Percentiles rank a stretch among this genome's conserved stretches.
Conservation (phyloP, 1,284 basidiomycete genomes). For the Rhodotorula sp. region DNA sequence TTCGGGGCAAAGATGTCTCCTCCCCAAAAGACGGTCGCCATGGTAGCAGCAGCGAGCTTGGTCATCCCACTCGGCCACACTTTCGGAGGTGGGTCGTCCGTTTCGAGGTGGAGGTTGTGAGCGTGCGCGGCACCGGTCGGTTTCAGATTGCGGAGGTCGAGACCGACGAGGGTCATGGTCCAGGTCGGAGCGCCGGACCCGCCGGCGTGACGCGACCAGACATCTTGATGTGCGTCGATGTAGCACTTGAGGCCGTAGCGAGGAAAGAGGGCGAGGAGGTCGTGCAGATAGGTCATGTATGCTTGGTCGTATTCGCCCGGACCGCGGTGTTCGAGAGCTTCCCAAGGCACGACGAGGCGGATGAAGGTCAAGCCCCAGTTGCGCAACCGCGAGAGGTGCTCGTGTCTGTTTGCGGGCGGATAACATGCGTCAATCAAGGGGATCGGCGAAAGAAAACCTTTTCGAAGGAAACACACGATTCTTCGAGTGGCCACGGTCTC, state of each 20-base stretch:
- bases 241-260: slow-evolving; percentile 78
- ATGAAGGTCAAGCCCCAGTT: slow-evolving; percentile 51
- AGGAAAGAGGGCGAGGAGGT: slow-evolving; percentile 71
- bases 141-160: slow-evolving; percentile 59
- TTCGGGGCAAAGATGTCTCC: slow-evolving; percentile 80
- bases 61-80: slow-evolving; percentile 63
- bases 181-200: slow-evolving; percentile 56
- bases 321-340: slow-evolving; percentile 86
- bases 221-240: slow-evolving; percentile 60
- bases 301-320: slow-evolving; percentile 77
- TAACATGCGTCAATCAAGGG: neutral
- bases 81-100: slow-evolving; percentile 49
- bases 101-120: slow-evolving; percentile 61
- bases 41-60: slow-evolving; percentile 63
- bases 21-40: slow-evolving; percentile 59
- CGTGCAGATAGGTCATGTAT: slow-evolving; percentile 76
- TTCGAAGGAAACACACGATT: slow-evolving; percentile 33
- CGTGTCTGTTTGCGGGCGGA: slow-evolving; percentile 14
- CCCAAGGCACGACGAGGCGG: slow-evolving; percentile 86
- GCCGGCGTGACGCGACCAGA: slow-evolving; percentile 92
- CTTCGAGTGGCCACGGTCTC: slow-evolving; percentile 49
- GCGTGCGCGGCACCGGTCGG: slow-evolving; percentile 74
- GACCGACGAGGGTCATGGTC: slow-evolving; percentile 35
- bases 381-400: slow-evolving; percentile 41
- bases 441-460: too few species aligned